A percentile compares a stretch with the other conserved stretches of the same genome.
These are phyloP conservation scores for Linderniella brevidens DNA, from an alignment of 257 asterid species.

Conservation along the genomic window DNA sequence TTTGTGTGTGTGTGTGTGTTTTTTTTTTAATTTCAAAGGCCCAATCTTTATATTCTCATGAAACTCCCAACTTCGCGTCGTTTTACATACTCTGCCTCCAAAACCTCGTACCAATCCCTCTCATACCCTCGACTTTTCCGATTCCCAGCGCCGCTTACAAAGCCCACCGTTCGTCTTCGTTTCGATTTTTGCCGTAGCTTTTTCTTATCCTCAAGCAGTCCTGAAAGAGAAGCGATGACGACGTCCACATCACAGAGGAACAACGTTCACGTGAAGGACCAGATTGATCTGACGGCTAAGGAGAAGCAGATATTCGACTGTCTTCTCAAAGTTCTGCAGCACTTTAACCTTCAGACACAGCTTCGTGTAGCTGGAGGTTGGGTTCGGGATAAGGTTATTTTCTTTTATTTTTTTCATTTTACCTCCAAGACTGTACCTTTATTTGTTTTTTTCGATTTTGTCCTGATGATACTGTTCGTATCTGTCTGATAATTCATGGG, in stretches of 20 bases:
- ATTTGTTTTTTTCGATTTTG: neutral
- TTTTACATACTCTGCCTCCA: too few relatives aligned
- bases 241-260: slow-evolving; percentile 21
- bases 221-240: neutral
- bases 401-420: neutral
- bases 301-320: slow-evolving; percentile 62
- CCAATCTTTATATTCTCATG: too few relatives aligned
- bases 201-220: too few relatives aligned
- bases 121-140: too few relatives aligned
- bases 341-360: slow-evolving; percentile 44
- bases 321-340: slow-evolving; percentile 44
- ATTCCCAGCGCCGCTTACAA: too few relatives aligned
- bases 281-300: slow-evolving; percentile 41
- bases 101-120: too few relatives aligned
- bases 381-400: slow-evolving; percentile 90
- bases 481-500: neutral
- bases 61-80: too few relatives aligned
- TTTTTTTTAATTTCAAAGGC: too few relatives aligned
- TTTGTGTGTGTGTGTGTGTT: too few relatives aligned
- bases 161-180: slow-evolving; percentile 10
- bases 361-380: slow-evolving; percentile 98
- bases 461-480: neutral
- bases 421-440: neutral
- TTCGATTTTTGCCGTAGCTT: too few relatives aligned
- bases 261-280: slow-evolving; percentile 41